Conservation (phyloP, 306 rosid species). For the Mimosa bimucronata region DNA sequence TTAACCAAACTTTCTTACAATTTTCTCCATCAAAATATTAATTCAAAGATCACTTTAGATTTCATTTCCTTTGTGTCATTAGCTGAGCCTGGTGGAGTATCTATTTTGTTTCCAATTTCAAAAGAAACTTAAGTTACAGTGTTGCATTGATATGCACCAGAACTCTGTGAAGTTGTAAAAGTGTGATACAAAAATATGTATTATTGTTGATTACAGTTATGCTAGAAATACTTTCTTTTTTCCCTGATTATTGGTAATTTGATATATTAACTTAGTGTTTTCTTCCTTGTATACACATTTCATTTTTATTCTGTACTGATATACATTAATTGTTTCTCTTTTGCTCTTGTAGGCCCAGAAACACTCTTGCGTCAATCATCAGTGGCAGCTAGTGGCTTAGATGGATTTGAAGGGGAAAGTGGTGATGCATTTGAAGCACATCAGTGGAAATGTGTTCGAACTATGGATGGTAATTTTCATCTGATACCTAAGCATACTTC, state of each 20-base stretch:
- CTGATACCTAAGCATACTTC: constrained; percentile 20
- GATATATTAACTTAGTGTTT: constrained; percentile 11
- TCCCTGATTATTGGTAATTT: background rate
- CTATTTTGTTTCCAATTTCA: constrained; percentile 13
- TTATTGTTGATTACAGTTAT: constrained; percentile 23
- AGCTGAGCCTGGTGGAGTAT: constrained; percentile 18
- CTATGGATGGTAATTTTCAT: constrained; percentile 70
- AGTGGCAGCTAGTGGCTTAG: constrained; percentile 46
- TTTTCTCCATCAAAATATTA: background rate
- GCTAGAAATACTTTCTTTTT: constrained; percentile 28
- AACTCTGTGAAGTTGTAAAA: constrained; percentile 8
- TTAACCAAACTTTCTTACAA: background rate
- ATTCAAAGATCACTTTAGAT: constrained; percentile 3
- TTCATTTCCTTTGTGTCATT: background rate
- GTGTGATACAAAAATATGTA: constrained; percentile 2
- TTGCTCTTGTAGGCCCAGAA: constrained; percentile 74
- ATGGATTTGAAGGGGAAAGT: constrained; percentile 59
- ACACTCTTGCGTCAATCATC: constrained; percentile 70
- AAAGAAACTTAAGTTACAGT: constrained; percentile 1
- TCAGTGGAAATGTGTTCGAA: constrained; percentile 90
- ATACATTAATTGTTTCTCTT: constrained; percentile 18
- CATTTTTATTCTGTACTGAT: background rate
- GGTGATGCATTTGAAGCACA: constrained; percentile 85
- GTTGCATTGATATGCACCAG: constrained; percentile 12
- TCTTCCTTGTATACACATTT: background rate